phyloP scores from a whole-genome alignment of 331 rosid species.

The Saraca asoca region DNA sequence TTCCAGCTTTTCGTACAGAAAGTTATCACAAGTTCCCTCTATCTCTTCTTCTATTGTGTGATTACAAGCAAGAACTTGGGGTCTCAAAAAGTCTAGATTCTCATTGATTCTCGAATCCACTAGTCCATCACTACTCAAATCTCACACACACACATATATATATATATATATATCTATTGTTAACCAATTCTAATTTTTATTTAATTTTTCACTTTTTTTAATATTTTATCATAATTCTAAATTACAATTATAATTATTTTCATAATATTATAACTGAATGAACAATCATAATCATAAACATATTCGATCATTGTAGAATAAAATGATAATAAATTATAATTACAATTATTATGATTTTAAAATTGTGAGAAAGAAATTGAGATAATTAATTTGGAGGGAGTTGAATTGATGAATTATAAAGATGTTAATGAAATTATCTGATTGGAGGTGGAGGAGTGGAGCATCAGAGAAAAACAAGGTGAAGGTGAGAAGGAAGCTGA shows the following conservation, averaged over 20 bases:
- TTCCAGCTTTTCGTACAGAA: conserved; percentile 37
- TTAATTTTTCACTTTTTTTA: too few relatives aligned
- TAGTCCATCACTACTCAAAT: conserved; percentile 23
- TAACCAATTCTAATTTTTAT: not conserved
- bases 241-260: too few relatives aligned
- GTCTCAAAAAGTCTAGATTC: conserved; percentile 48
- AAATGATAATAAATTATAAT: too few relatives aligned
- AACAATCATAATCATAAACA: too few relatives aligned
- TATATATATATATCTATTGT: conserved; percentile 8
- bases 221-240: too few relatives aligned
- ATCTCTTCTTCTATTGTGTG: conserved; percentile 17
- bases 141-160: too few relatives aligned
- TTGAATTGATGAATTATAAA: not conserved
- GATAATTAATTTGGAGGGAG: too few relatives aligned
- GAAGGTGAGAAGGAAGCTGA: conserved; percentile 88
- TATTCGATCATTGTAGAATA: too few relatives aligned
- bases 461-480: conserved; percentile 71
- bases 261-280: too few relatives aligned
- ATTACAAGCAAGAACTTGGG: conserved; percentile 24
- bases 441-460: conserved; percentile 77
- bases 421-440: not conserved
- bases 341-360: too few relatives aligned
- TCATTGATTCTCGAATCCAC: conserved; percentile 50
- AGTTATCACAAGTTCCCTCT: conserved; percentile 21
- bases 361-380: too few relatives aligned